Evolutionary conservation across 768 basidiomycete genomes (phyloP).

Genomic region (Mycena polygramma): DNA sequence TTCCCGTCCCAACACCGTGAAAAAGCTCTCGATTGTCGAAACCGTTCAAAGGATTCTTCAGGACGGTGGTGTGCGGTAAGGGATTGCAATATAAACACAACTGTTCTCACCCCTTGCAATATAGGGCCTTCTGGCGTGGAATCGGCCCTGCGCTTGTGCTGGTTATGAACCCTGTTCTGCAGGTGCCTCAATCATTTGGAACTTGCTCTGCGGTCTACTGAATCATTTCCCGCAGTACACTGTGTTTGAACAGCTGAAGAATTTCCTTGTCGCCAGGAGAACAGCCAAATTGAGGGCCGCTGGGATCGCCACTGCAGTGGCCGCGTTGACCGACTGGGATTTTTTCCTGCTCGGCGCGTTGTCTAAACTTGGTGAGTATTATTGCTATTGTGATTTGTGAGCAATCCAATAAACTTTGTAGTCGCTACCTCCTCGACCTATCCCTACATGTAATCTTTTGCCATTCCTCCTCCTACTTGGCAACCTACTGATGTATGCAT

Average conservation of each 20-base stretch:
- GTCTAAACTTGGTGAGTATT: slow-evolving; percentile 82
- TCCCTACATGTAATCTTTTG: slow-evolving; percentile 71
- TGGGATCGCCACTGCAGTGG: slow-evolving; percentile 59
- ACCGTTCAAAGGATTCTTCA: slow-evolving; percentile 78
- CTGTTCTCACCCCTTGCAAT: slow-evolving; percentile 10
- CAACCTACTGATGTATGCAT: background rate
- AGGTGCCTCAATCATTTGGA: slow-evolving; percentile 43
- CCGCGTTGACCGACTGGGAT: slow-evolving; percentile 83
- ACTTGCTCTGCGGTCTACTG: background rate
- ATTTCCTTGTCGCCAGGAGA: slow-evolving; percentile 75
- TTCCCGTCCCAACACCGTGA: slow-evolving; percentile 49
- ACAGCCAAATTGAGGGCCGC: slow-evolving; percentile 65
- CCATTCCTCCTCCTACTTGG: too few relatives aligned
- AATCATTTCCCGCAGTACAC: slow-evolving; percentile 66
- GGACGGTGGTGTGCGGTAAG: slow-evolving; percentile 73
- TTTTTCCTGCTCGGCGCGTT: slow-evolving; percentile 96
- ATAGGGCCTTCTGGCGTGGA: slow-evolving; percentile 90
- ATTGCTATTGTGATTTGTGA: background rate
- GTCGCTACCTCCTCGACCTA: slow-evolving; percentile 70
- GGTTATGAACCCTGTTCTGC: slow-evolving; percentile 94
- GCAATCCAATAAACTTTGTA: slow-evolving; percentile 38
- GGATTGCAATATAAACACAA: background rate
- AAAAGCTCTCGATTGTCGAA: slow-evolving; percentile 73
- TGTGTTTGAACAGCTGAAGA: slow-evolving; percentile 95
- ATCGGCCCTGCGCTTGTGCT: slow-evolving; percentile 94